A percentile compares a stretch with the other conserved stretches of the same genome.
Evolutionary conservation across 345 rosid genomes (phyloP).

Genomic region (Punica granatum): DNA sequence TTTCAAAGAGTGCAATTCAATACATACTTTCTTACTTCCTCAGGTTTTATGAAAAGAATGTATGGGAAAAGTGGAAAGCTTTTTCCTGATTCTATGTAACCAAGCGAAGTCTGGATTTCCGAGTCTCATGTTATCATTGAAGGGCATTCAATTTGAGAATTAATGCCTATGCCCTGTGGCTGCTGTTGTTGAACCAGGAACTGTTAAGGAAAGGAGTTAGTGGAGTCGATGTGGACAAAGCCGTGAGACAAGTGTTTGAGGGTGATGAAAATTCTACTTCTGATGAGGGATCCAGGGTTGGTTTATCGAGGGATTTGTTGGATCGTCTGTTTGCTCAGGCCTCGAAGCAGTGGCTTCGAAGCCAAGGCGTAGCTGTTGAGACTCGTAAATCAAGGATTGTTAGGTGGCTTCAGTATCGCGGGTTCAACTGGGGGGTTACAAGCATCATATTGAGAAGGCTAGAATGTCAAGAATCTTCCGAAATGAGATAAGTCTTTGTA

Average conservation of each 20-base stretch:
- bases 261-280: constrained; percentile 26
- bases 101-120: not conserved
- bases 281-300: constrained; percentile 36
- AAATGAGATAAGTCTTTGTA: constrained; percentile 10
- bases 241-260: constrained; percentile 65
- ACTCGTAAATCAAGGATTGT: constrained; percentile 67
- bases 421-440: constrained; percentile 70
- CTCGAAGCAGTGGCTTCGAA: constrained; percentile 64
- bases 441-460: constrained; percentile 46
- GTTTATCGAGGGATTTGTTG: constrained; percentile 50
- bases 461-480: constrained; percentile 36
- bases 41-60: not conserved
- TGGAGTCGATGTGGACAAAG: constrained; percentile 44
- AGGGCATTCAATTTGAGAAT: not conserved
- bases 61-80: not conserved
- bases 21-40: not conserved
- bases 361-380: constrained; percentile 49
- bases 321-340: constrained; percentile 63
- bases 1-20: not conserved
- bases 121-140: not conserved
- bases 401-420: constrained; percentile 89
- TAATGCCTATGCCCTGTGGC: not conserved
- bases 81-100: not conserved
- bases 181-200: constrained; percentile 34
- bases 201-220: constrained; percentile 59